Evolutionary conservation across 202 grass and related monocot species (phyloP), one percentile per base, ranked within the genome.

Genomic region (Panicum hallii): DNA sequence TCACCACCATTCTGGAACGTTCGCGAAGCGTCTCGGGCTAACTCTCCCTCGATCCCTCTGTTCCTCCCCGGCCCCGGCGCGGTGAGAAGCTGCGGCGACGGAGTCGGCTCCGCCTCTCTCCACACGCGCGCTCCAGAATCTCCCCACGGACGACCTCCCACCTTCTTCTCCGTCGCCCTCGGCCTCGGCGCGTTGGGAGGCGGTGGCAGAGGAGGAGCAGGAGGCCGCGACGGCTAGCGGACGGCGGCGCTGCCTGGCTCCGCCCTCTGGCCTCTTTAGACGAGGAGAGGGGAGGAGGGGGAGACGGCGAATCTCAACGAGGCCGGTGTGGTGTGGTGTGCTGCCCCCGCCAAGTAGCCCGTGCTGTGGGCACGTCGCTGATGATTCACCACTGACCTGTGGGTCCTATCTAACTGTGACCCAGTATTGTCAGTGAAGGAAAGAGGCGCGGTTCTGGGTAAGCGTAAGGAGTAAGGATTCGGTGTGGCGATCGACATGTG

Each of bases 1-100:
- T 70, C 75, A 80, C 85, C 89, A 48, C 89, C 84, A 90, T 90
- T 84, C 32, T 28, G 0, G 14, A 72, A 64, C 9, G 66, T 72
- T 62, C 0, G 12, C 7, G 17, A 71, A 17, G 64, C 64, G 54
- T 10, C 16, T 67, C 11, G 5, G 9, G 48, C 0, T 19, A 74
- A 12, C 61, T 16, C 20, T 34, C 3, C 41, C 38, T 9, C 55
- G 2, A 47, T 3, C 44, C 11, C 64, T 54, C 45, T 3, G 63
- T 12, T 44, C 9, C 0, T 40, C 49, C 26, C 23, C 22, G 26
- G 53, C 26, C 43, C n/a, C 17, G 22, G 34, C 70, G 77, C 41
- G 69, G 67, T 47, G 58, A 32, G 71, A 43, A 42, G 53, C 13
- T 4, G 57, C 26, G 23, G 28, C 9, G 52, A 8, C 0, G 75